Base-by-base conservation (phyloP, 2,329 filamentous ascomycete genomes). In the Calonectria hawksworthii region DNA sequence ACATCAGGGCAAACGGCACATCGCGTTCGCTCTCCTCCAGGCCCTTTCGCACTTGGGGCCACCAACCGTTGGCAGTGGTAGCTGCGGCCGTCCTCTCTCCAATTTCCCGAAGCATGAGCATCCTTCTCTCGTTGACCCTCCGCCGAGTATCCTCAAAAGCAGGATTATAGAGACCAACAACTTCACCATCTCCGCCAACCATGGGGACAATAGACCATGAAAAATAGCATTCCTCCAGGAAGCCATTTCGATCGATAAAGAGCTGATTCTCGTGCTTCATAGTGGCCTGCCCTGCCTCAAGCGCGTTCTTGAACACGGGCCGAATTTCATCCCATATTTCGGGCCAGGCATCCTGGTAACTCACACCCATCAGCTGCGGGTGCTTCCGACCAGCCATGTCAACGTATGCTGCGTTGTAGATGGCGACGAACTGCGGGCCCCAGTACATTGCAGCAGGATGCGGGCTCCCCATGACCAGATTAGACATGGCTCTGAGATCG, bases 211-310 rank as follows among this genome's bases (percentile, higher is more conserved):
- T 92, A 1, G 92, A 94, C 94, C 94, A 96, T 16, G 93, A 94
- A 82, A 96, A 96, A 82, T 94, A 96, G 0, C 94, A 92, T 82
- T 97, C 95, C 83, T 98, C 94, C 1, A 95, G 84, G 75, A 91
- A 95, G 1, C 92, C 91, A 76, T 92, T 91, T 10, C 95, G 91
- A 61, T 90, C 88, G 38, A 97, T 89, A 80, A 96, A 95, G 1
- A 96, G 87, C 72, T 92, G 92, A 76, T 96, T 94, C 79, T 97
- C 95, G 77, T 96, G 93, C 83, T 96, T 96, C 93, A 96, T 95
- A 0, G 93, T 95, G 0, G 94, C 93, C 85, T 96, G 93, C 0
- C 94, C 95, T 6, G 92, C 93, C 50, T 90, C 84, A 83, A 90
- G 91, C 0, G 94, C 95, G 74, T 88, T 92, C 23, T 89, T 87